Evolutionary conservation across 441 rosid genomes (phyloP).

Genomic region (Metrosideros polymorpha): DNA sequence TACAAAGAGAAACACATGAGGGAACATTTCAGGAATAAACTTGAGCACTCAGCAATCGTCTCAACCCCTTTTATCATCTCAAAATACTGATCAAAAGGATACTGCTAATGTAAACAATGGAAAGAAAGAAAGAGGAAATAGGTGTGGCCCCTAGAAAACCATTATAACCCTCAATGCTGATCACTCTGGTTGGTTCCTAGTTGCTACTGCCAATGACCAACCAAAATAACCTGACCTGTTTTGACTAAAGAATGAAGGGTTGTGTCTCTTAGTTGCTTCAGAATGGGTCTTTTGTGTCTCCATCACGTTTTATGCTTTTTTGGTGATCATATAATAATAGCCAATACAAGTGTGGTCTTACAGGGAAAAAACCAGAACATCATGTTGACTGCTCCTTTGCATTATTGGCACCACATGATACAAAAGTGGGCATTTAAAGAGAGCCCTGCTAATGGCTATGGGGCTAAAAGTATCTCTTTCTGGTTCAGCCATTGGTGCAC

Average conservation of each 20-base stretch:
- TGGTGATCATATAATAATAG: neutral
- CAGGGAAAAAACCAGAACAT: neutral
- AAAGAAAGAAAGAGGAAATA: neutral
- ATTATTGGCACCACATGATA: neutral
- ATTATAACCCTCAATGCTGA: neutral
- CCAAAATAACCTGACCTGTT: neutral
- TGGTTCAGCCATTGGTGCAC: neutral
- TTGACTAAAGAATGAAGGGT: neutral
- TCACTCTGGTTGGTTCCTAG: neutral
- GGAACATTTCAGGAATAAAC: neutral
- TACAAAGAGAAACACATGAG: neutral
- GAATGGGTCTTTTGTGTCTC: neutral
- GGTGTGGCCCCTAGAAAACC: neutral
- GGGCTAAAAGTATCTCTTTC: neutral
- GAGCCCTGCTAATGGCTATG: neutral
- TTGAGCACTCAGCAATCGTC: neutral
- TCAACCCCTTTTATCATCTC: neutral
- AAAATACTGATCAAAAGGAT: neutral
- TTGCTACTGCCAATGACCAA: neutral
- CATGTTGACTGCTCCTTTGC: neutral
- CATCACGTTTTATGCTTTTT: neutral
- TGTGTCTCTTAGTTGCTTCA: neutral
- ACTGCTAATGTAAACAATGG: neutral
- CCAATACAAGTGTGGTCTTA: neutral
- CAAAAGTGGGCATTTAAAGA: neutral